Evolutionary conservation across 257 asterid species (phyloP), one percentile per base, ranked within the genome.

Genomic region (Striga asiatica): DNA sequence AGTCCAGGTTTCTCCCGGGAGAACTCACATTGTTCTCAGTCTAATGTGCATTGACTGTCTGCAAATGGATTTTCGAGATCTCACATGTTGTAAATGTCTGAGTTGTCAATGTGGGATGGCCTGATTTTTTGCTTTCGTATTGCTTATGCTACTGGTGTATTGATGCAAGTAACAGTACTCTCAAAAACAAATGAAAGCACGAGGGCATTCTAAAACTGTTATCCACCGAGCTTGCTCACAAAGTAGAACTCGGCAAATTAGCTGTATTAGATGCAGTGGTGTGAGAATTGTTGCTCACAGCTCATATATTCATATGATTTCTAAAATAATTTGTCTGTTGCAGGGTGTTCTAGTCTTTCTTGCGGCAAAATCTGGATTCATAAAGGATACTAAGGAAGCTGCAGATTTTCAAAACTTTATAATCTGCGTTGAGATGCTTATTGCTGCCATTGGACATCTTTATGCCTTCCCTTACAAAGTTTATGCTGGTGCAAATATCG

Each of bases 311-410:
- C n/a, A n/a, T n/a, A n/a, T n/a, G n/a, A n/a, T n/a, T n/a, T n/a
- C n/a, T n/a, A n/a, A n/a, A n/a, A n/a, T n/a, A n/a, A n/a, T n/a
- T n/a, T n/a, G n/a, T n/a, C n/a, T n/a, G n/a, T 66, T 47, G 21
- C 76, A 92, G 99, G 99, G 99, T 25, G 96, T 92, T 62, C 37
- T 92, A 78, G 86, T 92, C 59, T 92, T 92, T 63, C 93, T 92
- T 69, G 95, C 97, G 66, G 99, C 99, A 8, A 92, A 92, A 78
- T 71, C 87, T 54, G 77, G 76, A 28, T 78, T 81, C 14, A 85
- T 88, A 60, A 79, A 80, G 71, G 85, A 83, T 54, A 80, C 94
- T 2, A 76, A 77, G 56, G 91, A 85, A 63, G 99, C 99, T 66
- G 97, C 99, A 50, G 85, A 88, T 41, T 81, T 85, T 57, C 99